Evolutionary conservation across 352 stramenopile species (phyloP), one percentile per base, ranked within the genome.

Genomic region (Pythium folliculosum): DNA sequence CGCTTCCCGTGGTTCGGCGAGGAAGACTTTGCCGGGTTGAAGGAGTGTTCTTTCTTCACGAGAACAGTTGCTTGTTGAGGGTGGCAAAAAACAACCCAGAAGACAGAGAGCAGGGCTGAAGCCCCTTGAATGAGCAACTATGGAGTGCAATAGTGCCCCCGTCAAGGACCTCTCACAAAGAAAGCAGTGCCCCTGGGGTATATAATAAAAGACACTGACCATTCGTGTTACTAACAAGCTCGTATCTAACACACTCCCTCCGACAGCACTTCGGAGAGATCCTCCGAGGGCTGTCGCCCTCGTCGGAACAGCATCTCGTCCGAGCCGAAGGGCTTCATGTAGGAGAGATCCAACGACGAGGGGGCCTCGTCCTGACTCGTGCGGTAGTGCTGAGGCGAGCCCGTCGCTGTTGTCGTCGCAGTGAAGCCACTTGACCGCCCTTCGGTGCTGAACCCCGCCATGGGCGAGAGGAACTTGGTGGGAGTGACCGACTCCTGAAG

Each of bases 241-340:
- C 51, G 47, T 68, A 70, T n/a, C 76, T 85, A 94, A 78, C 86
- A 94, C 60, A 94, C 86, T 60, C 86, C 86, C 73, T 94, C 86
- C 37, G 83, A 89, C 47, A 94, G 63, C 4, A 83, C 80, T 56
- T 93, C 85, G 7, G 78, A 88, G 44, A 90, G 78, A 55, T 94
- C 85, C 59, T 93, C 84, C 19, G 86, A 94, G 49, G 87, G 81
- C 45, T 84, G 84, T 49, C 78, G 82, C 65, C 77, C 73, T 47
- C 83, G 84, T 14, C 70, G 77, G 64, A 92, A 94, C 19, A 85
- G 62, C 61, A 91, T 66, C 47, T 91, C 81, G 32, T 88, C 81
- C 57, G 72, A 81, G 52, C 80, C 72, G 48, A 91, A 90, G 5
- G 76, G 77, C 71, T 91, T 92, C 73, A 89, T 76, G 59, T 80